Base-by-base conservation (phyloP, 148 eudicot genomes). In the Heliamphora exappendiculata region DNA sequence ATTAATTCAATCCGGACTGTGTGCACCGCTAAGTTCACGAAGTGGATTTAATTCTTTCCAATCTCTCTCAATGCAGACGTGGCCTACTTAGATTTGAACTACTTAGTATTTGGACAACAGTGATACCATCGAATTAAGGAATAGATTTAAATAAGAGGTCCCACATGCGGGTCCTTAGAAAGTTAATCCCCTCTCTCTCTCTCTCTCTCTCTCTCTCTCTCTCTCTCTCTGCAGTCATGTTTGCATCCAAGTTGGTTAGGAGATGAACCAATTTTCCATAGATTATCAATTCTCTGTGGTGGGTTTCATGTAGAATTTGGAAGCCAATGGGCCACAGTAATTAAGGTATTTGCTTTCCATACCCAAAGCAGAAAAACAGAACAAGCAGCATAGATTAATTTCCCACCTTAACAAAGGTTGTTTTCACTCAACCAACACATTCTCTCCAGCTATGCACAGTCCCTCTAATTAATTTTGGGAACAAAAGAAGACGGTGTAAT, bases 351-450 rank as follows among this genome's bases (percentile, higher is more conserved):
- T 63, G 64, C 45, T 80, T 72, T 68, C 29, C 4, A 12, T 76
- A 51, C 73, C 80, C 72, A 76, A 79, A 66, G 7, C 7, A 63
- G 82, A 67, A 26, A 39, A 72, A 49, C 4, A 37, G 13, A 45
- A 50, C 33, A 58, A 77, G 62, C 80, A 82, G 85, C 69, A 55
- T 1, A 67, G 76, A 76, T 73, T 79, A 66, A 76, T 73, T 53
- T 26, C 59, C 29, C 44, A 44, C 77, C 72, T 39, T 29, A 41
- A 73, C 64, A 58, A 76, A 72, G 47, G 80, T 76, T 63, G 74
- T 72, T 79, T 72, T 72, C 85, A 72, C 51, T 64, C 82, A 79
- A 79, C 80, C 70, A 76, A 76, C 73, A 12, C 76, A 74, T 31
- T 44, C 24, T 67, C 66, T 67, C 64, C 68, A 79, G 74, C 50